Percentiles rank a stretch among this genome's conserved stretches.
These are phyloP conservation scores for Bruguiera hainesii DNA, from an alignment of 441 rosid species.

Conservation along the genomic window DNA sequence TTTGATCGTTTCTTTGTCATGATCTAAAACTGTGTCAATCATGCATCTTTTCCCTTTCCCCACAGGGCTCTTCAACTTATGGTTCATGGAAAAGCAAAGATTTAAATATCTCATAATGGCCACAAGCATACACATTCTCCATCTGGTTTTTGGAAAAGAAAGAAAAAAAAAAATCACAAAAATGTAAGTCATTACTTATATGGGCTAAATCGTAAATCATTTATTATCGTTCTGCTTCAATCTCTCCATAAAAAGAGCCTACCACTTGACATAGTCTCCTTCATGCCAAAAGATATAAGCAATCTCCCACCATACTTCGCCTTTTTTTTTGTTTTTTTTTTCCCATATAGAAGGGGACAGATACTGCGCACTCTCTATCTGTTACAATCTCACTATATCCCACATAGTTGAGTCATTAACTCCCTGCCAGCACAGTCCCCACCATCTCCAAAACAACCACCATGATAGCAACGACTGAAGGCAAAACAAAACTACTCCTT, in stretches of 20 bases:
- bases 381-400: neutral
- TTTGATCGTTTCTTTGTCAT: constrained; percentile 35
- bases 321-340: too few species aligned
- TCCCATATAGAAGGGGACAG: too few species aligned
- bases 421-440: neutral
- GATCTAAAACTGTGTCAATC: constrained; percentile 10
- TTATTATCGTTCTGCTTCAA: too few species aligned
- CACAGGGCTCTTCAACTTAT: neutral
- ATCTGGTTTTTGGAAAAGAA: too few species aligned
- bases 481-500: neutral
- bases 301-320: too few species aligned
- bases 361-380: neutral
- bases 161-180: too few species aligned
- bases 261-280: too few species aligned
- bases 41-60: neutral
- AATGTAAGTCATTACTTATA: too few species aligned
- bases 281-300: too few species aligned
- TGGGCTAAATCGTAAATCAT: too few species aligned
- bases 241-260: too few species aligned
- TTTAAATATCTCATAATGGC: neutral
- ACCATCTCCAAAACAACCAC: neutral
- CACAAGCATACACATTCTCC: too few species aligned
- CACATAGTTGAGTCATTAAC: neutral
- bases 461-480: constrained; percentile 4
- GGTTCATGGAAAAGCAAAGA: neutral